Conservation (phyloP, 2,329 filamentous ascomycete species). For the Trichoderma asperellum region DNA sequence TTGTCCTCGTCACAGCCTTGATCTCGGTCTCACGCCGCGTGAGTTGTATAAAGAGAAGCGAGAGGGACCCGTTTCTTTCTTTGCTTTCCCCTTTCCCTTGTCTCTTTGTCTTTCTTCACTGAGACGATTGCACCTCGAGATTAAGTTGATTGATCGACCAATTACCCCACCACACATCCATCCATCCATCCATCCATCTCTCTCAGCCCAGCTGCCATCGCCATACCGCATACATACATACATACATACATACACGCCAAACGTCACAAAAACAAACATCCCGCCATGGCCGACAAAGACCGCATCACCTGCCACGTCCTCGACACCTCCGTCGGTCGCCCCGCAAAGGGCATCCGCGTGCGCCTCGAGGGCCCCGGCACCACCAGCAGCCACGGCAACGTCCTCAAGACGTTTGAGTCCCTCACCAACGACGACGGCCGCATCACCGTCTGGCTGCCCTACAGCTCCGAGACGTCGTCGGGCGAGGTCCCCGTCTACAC, state of each 20-base stretch:
- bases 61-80: no score
- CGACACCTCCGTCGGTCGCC: conserved; percentile 75
- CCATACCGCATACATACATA: not conserved
- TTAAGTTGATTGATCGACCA: not conserved
- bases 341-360: conserved; percentile 68
- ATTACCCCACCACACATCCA: not conserved
- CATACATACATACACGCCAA: not conserved
- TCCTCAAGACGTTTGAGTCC: conserved; percentile 62
- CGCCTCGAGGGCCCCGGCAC: conserved; percentile 57
- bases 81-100: not conserved
- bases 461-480: conserved; percentile 53
- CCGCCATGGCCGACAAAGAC: conserved; percentile 48
- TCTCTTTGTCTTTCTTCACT: not conserved
- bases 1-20: not conserved
- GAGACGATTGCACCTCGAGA: not conserved
- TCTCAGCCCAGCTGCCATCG: not conserved
- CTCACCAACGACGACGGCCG: conserved; percentile 77
- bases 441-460: conserved; percentile 69
- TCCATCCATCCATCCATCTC: not conserved
- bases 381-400: conserved; percentile 36
- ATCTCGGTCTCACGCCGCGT: not conserved
- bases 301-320: conserved; percentile 87
- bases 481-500: conserved; percentile 63
- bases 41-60: not conserved
- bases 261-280: not conserved